Conservation (phyloP, 768 basidiomycete species). For the Hortiboletus campestris region DNA sequence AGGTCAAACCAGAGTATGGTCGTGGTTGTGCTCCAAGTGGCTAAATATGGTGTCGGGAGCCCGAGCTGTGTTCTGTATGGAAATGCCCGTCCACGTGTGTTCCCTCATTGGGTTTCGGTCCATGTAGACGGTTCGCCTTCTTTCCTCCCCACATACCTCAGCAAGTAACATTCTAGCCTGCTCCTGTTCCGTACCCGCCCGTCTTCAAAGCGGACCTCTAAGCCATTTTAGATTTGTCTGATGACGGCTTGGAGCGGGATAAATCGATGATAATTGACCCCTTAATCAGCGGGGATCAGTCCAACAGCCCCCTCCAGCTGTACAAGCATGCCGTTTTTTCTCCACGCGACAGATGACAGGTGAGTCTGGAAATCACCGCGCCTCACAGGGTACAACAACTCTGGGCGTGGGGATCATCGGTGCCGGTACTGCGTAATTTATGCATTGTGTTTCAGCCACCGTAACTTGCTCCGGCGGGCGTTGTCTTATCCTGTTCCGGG, state of each 20-base stretch:
- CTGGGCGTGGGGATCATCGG: background rate
- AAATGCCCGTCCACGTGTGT: background rate
- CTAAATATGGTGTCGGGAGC: constrained; percentile 3
- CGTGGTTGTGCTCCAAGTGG: background rate
- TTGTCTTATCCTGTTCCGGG: constrained; percentile 10
- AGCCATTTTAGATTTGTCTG: constrained; percentile 23
- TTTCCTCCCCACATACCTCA: background rate
- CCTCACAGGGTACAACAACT: background rate
- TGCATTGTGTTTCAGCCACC: background rate
- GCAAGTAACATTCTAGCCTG: background rate
- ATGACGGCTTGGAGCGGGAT: constrained; percentile 3
- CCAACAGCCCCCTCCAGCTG: background rate
- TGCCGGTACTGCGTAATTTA: background rate
- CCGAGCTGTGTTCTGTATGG: background rate
- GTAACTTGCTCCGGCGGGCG: background rate
- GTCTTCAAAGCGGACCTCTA: constrained; percentile 13
- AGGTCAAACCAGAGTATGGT: background rate
- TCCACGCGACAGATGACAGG: background rate
- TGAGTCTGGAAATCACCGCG: background rate
- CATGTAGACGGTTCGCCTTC: background rate
- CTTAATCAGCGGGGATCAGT: constrained; percentile 14
- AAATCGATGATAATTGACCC: background rate
- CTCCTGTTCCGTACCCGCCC: constrained; percentile 3
- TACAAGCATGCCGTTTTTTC: background rate
- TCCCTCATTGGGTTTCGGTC: background rate